A percentile compares a stretch with the other conserved stretches of the same genome.
Evolutionary conservation across 192 early-diverging fungal genomes (phyloP).

Genomic region (Helicostylum pulchrum): DNA sequence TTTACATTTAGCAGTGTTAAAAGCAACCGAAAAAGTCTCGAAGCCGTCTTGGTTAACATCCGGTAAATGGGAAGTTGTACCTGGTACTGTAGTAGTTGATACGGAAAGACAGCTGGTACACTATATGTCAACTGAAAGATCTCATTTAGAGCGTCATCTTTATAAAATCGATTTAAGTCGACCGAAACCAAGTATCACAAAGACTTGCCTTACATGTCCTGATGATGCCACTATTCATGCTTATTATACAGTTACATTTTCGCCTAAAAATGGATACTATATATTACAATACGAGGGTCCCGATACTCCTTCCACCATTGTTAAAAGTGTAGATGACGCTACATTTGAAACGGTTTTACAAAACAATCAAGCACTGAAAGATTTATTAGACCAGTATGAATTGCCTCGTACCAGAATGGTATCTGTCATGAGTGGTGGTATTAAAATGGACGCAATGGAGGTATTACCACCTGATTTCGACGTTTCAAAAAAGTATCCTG

Average conservation of each 20-base stretch:
- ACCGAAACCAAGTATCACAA: constrained; percentile 3
- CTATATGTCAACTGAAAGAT: constrained; percentile 35
- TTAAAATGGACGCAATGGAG: constrained; percentile 68
- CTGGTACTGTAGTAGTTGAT: constrained; percentile 42
- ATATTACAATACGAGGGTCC: constrained; percentile 81
- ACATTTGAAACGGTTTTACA: constrained; percentile 54
- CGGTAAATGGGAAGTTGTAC: constrained; percentile 70
- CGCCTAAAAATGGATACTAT: constrained; percentile 69
- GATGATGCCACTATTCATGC: constrained; percentile 44
- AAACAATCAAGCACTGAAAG: constrained; percentile 51
- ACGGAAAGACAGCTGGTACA: constrained; percentile 32
- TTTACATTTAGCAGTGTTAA: constrained; percentile 67
- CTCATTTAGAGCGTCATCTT: constrained; percentile 39
- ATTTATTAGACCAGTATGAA: constrained; percentile 50
- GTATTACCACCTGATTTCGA: constrained; percentile 81
- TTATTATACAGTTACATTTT: constrained; percentile 72
- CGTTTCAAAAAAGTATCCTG: constrained; percentile 69
- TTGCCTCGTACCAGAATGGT: constrained; percentile 52
- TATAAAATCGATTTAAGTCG: constrained; percentile 31
- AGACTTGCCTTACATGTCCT: constrained; percentile 31
- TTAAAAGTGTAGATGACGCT: constrained; percentile 52
- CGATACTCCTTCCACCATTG: constrained; percentile 72
- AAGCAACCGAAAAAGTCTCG: constrained; percentile 1
- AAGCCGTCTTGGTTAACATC: constrained; percentile 56
- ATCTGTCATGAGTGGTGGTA: constrained; percentile 34